A percentile compares a stretch with the other conserved stretches of the same genome.
Evolutionary conservation across 78 protist genomes (phyloP).

Genomic region (Dictyostelium brefeldianum): DNA sequence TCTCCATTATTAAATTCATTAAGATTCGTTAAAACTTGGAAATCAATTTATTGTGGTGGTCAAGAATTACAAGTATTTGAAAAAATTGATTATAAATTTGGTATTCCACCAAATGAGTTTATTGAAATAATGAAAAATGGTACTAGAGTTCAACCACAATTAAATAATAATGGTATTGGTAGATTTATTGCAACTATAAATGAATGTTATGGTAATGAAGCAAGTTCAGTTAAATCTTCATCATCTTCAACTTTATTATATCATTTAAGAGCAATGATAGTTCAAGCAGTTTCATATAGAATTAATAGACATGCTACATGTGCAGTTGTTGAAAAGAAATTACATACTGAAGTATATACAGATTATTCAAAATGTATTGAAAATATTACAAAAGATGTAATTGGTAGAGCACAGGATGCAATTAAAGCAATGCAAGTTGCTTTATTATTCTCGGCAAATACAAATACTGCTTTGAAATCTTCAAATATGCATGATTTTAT

Average conservation of each 20-base stretch:
- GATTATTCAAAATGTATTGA: slow-evolving; percentile 23
- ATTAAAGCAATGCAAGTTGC: background rate
- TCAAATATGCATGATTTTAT: background rate
- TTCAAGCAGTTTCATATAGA: slow-evolving; percentile 59
- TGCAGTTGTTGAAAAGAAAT: slow-evolving; percentile 17
- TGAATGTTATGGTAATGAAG: background rate
- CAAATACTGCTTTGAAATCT: background rate
- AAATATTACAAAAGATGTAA: background rate
- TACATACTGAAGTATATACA: background rate
- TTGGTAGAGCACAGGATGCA: background rate
- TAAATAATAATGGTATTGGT: slow-evolving; percentile 5
- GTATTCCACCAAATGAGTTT: slow-evolving; percentile 75
- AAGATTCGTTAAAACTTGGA: slow-evolving; percentile 27
- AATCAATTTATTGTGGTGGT: slow-evolving; percentile 1
- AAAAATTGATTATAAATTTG: slow-evolving; percentile 42
- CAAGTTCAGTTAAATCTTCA: background rate
- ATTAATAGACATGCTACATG: slow-evolving; percentile 26
- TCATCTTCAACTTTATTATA: background rate
- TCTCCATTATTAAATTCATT: background rate
- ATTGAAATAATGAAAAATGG: slow-evolving; percentile 35
- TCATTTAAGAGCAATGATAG: slow-evolving; percentile 34
- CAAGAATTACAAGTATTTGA: background rate
- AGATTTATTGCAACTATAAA: background rate
- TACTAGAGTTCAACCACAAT: background rate
- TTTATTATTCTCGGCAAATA: slow-evolving; percentile 7